phyloP scores from a whole-genome alignment of 176 grass and related monocot genomes.

The Oryza coarctata region DNA sequence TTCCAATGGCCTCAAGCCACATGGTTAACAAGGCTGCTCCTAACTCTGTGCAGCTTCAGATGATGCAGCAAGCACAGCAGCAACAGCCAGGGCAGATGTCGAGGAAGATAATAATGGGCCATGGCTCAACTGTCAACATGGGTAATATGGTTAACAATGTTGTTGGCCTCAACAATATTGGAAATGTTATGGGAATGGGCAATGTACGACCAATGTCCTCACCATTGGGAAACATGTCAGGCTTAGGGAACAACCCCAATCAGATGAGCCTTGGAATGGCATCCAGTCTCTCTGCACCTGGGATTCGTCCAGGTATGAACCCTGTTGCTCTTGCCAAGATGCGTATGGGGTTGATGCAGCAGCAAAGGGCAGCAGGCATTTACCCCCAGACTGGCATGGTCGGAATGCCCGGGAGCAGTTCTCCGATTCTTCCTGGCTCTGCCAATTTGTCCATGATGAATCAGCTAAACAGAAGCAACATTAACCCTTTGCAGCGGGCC shows the following conservation, averaged over 20 bases:
- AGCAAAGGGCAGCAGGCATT: slow-evolving; percentile 57
- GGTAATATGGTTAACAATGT: slow-evolving; percentile 80
- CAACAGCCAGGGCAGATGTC: slow-evolving; percentile 63
- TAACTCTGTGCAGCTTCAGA: slow-evolving; percentile 63
- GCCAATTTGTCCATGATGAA: slow-evolving; percentile 68
- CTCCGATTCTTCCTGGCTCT: slow-evolving; percentile 67
- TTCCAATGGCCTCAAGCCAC: slow-evolving; percentile 59
- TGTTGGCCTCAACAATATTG: slow-evolving; percentile 51
- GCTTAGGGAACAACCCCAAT: slow-evolving; percentile 56
- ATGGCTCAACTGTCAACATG: slow-evolving; percentile 56
- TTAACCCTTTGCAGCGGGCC: slow-evolving; percentile 57
- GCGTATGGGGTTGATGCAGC: slow-evolving; percentile 50
- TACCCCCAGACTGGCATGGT: slow-evolving; percentile 66
- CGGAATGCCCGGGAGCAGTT: slow-evolving; percentile 67
- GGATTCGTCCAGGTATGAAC: slow-evolving; percentile 49
- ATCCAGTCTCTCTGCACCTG: slow-evolving; percentile 59
- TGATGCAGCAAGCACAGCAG: slow-evolving; percentile 59
- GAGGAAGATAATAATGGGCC: slow-evolving; percentile 84
- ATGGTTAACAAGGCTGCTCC: slow-evolving; percentile 61
- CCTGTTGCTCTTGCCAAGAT: slow-evolving; percentile 49
- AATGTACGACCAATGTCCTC: slow-evolving; percentile 64
- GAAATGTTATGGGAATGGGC: slow-evolving; percentile 75
- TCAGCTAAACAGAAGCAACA: slow-evolving; percentile 68
- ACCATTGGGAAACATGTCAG: slow-evolving; percentile 57
- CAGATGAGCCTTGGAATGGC: slow-evolving; percentile 72